phyloP scores from a whole-genome alignment of 2,329 filamentous ascomycete species.

The Hypoxylon rubiginosum region DNA sequence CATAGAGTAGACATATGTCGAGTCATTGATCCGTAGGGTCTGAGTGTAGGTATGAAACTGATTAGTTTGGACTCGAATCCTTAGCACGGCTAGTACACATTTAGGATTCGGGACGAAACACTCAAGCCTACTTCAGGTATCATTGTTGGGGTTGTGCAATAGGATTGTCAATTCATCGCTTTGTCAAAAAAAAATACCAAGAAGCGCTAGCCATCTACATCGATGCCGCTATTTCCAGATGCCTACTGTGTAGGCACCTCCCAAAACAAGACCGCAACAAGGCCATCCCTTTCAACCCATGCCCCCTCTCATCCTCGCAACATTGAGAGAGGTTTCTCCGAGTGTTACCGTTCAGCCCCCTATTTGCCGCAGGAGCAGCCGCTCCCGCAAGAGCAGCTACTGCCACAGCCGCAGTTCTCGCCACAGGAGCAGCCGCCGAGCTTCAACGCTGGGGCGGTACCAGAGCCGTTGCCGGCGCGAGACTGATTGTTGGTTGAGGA shows the following conservation, averaged over 20 bases:
- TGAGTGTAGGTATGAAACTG: no score
- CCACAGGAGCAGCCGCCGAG: not conserved
- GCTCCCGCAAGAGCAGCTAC: not conserved
- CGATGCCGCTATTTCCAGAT: not conserved
- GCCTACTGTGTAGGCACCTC: not conserved
- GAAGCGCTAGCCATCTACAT: not conserved
- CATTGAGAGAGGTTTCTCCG: not conserved
- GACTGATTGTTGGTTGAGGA: not conserved
- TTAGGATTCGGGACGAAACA: not conserved
- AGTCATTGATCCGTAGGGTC: no score
- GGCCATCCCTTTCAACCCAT: not conserved
- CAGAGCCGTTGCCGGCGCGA: not conserved
- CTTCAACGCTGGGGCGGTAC: not conserved
- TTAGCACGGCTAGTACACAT: not conserved
- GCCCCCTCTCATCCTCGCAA: not conserved
- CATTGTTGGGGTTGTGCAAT: not conserved
- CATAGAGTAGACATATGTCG: no score
- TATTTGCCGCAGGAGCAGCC: constrained; percentile 1
- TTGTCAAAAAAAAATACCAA: not conserved
- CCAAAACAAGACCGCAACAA: not conserved
- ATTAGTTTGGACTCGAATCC: no score
- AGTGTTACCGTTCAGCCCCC: not conserved
- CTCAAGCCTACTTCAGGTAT: not conserved
- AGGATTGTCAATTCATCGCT: not conserved
- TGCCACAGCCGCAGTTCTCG: not conserved